Percentiles rank a stretch among this genome's conserved stretches.
phyloP scores from a whole-genome alignment of 2,329 filamentous ascomycete genomes.

The Drechmeria coniospora region DNA sequence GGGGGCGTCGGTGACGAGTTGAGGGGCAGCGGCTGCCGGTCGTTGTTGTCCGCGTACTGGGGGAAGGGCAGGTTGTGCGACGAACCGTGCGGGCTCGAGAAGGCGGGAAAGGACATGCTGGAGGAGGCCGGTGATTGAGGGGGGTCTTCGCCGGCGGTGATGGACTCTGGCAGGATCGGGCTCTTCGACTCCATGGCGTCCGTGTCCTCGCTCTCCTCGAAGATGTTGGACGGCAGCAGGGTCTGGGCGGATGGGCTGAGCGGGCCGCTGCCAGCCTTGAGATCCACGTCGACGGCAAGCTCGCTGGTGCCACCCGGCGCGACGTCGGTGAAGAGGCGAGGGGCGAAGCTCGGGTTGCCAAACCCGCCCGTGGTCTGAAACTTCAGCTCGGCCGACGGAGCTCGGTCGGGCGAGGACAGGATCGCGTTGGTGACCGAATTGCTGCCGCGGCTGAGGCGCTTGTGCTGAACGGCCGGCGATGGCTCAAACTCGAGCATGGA shows the following conservation, averaged over 20 bases:
- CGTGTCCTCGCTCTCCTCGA: slow-evolving; percentile 48
- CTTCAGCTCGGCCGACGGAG: slow-evolving; percentile 23
- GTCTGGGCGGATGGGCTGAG: slow-evolving; percentile 65
- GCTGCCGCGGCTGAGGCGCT: slow-evolving; percentile 32
- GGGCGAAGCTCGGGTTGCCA: slow-evolving; percentile 33
- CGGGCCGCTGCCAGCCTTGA: slow-evolving; percentile 48
- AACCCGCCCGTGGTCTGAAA: slow-evolving; percentile 39
- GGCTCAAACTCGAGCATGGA: slow-evolving; percentile 33
- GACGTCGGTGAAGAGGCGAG: slow-evolving; percentile 36
- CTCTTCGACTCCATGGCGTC: slow-evolving; percentile 26
- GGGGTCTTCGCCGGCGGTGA: slow-evolving; percentile 21
- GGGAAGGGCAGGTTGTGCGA: slow-evolving; percentile 42
- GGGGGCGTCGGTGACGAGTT: slow-evolving; percentile 24
- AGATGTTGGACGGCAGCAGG: slow-evolving; percentile 52
- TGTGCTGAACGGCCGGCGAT: slow-evolving; percentile 23
- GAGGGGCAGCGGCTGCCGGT: slow-evolving; percentile 24
- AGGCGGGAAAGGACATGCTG: slow-evolving; percentile 36
- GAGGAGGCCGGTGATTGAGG: slow-evolving; percentile 48
- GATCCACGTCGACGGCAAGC: slow-evolving; percentile 43
- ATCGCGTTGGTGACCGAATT: slow-evolving; percentile 28
- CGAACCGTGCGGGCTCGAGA: slow-evolving; percentile 48
- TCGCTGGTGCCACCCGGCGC: slow-evolving; percentile 22
- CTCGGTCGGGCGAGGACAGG: slow-evolving; percentile 23
- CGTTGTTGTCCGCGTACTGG: slow-evolving; percentile 29
- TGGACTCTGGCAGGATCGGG: slow-evolving; percentile 17